These are phyloP conservation scores for Fusarium coicis DNA, from an alignment of 2,329 filamentous ascomycete species.

Conservation along the genomic window DNA sequence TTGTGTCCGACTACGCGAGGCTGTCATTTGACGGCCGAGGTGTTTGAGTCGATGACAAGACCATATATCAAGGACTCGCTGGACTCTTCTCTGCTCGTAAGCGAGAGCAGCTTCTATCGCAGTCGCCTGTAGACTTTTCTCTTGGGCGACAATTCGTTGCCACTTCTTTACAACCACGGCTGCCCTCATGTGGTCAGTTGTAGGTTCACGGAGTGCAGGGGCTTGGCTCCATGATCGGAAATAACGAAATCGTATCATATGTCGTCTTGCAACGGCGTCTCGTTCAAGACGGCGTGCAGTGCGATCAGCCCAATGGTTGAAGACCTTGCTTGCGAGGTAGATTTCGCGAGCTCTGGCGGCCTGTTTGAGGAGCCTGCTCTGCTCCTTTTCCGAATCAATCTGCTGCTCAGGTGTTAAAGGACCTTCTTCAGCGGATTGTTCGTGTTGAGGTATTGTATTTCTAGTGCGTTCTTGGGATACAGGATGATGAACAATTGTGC, in stretches of 20 bases:
- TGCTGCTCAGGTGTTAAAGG: conserved; percentile 16
- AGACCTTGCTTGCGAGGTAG: conserved; percentile 61
- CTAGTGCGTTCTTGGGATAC: conserved; percentile 1
- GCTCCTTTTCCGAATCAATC: conserved; percentile 22
- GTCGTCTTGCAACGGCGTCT: conserved; percentile 74
- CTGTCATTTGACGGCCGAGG: conserved; percentile 32
- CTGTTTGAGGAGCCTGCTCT: conserved; percentile 53
- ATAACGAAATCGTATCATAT: conserved; percentile 70
- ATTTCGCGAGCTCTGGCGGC: conserved; percentile 73
- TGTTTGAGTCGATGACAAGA: conserved; percentile 40
- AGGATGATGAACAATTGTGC: conserved; percentile 6
- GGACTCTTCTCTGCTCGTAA: conserved; percentile 36
- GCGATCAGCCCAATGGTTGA: conserved; percentile 69
- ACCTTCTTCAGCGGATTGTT: conserved; percentile 1
- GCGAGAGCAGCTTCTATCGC: conserved; percentile 38
- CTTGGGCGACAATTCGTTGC: conserved; percentile 44
- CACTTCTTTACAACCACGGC: conserved; percentile 49
- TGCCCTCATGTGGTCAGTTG: conserved; percentile 46
- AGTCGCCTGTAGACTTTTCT: conserved; percentile 43
- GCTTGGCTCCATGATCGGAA: conserved; percentile 52
- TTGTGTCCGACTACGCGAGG: conserved; percentile 25
- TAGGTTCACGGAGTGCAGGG: conserved; percentile 46
- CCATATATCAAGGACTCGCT: conserved; percentile 44
- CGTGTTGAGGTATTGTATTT: background rate
- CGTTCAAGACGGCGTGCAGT: conserved; percentile 72